These are phyloP conservation scores for Amaranthus hypochondriacus DNA, from an alignment of 148 eudicot genomes.

Conservation along the genomic window DNA sequence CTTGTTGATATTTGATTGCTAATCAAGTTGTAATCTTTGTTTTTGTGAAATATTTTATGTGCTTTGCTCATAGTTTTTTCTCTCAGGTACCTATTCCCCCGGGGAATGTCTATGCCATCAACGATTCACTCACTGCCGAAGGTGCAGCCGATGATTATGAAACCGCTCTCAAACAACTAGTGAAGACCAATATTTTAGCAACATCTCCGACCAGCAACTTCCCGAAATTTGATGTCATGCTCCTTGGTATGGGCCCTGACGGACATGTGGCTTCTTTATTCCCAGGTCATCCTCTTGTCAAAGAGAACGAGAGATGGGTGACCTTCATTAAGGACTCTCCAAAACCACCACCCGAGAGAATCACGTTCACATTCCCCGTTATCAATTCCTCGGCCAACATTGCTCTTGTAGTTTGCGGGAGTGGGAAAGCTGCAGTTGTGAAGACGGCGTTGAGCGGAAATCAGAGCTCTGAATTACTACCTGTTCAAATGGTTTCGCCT, in stretches of 20 bases:
- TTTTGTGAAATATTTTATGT: conserved; percentile 30
- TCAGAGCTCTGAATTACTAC: conserved; percentile 23
- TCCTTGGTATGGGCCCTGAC: conserved; percentile 78
- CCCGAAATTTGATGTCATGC: conserved; percentile 65
- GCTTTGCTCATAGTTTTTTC: neutral
- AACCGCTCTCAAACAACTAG: conserved; percentile 42
- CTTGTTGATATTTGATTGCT: neutral
- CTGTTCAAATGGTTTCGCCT: conserved; percentile 49
- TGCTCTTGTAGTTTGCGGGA: conserved; percentile 59
- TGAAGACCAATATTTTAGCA: conserved; percentile 31
- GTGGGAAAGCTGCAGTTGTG: conserved; percentile 41
- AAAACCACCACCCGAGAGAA: conserved; percentile 66
- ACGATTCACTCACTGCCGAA: conserved; percentile 43
- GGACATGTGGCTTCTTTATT: conserved; percentile 78
- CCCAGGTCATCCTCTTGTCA: conserved; percentile 47
- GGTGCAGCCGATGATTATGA: conserved; percentile 73
- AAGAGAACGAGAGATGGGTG: conserved; percentile 57
- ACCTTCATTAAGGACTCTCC: conserved; percentile 62
- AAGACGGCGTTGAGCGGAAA: conserved; percentile 29
- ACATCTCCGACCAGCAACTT: conserved; percentile 38
- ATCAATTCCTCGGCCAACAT: conserved; percentile 59
- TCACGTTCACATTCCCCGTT: conserved; percentile 70
- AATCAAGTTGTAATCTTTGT: neutral
- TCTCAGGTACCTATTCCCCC: conserved; percentile 48
- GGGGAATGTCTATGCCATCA: conserved; percentile 47